Evolutionary conservation across 2,329 filamentous ascomycete species (phyloP).

Genomic region (Hymenoscyphus scutula): DNA sequence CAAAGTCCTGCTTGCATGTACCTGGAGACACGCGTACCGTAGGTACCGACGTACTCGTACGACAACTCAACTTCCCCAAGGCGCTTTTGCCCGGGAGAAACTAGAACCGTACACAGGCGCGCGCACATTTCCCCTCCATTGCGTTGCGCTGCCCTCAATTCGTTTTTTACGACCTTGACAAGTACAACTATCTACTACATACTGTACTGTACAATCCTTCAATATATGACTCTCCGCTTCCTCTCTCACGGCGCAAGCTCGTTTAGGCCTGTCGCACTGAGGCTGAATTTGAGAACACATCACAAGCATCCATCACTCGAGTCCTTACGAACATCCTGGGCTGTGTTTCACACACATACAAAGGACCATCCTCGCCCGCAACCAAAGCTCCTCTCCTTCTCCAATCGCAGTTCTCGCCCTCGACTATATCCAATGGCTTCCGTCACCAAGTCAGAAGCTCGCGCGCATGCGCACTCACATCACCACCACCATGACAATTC

Average conservation of each 20-base stretch:
- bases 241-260: constrained; percentile 28
- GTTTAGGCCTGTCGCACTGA: constrained; percentile 32
- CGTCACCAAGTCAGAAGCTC: constrained; percentile 35
- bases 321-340: constrained; percentile 27
- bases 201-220: not conserved
- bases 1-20: too few relatives aligned
- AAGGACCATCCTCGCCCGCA: constrained; percentile 25
- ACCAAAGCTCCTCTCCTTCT: constrained; percentile 28
- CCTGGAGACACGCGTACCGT: too few relatives aligned
- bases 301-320: constrained; percentile 27
- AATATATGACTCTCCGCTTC: constrained; percentile 31
- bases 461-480: constrained; percentile 55
- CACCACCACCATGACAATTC: constrained; percentile 81
- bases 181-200: not conserved
- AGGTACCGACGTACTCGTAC: too few relatives aligned
- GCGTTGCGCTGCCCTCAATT: not conserved
- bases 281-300: constrained; percentile 36
- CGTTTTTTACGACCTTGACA: not conserved
- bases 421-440: constrained; percentile 33
- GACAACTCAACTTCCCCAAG: too few relatives aligned
- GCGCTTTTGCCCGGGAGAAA: too few relatives aligned
- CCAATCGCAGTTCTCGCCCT: constrained; percentile 22
- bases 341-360: constrained; percentile 21
- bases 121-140: not conserved
- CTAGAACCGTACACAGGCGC: too few relatives aligned